phyloP scores from a whole-genome alignment of 345 rosid genomes.

The Sonneratia alba region DNA sequence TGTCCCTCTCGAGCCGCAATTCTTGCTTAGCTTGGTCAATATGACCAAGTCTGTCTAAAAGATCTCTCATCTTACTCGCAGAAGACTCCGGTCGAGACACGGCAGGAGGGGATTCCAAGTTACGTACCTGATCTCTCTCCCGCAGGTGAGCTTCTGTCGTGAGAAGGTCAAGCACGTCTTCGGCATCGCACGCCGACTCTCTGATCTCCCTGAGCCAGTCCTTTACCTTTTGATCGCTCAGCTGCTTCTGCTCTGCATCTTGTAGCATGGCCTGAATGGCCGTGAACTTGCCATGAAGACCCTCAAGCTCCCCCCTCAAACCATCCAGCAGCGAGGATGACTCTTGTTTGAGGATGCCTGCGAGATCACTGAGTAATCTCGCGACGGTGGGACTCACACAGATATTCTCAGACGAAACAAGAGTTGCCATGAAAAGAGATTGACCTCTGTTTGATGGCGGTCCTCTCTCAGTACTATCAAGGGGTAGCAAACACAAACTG shows the following conservation, averaged over 20 bases:
- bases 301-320: neutral
- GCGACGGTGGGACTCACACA: conserved; percentile 1
- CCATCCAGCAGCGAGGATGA: neutral
- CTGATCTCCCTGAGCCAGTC: neutral
- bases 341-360: neutral
- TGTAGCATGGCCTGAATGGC: neutral
- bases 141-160: neutral
- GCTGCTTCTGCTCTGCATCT: conserved; percentile 3
- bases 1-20: neutral
- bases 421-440: neutral
- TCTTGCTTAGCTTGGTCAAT: neutral
- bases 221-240: neutral
- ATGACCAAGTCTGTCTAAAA: neutral
- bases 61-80: neutral
- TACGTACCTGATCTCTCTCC: neutral
- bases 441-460: no score
- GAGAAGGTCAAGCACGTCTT: neutral
- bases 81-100: neutral
- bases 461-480: no score
- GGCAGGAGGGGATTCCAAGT: neutral
- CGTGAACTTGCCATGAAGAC: neutral
- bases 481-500: no score
- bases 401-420: neutral
- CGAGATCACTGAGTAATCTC: neutral
- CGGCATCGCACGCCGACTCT: neutral